Evolutionary conservation across 371 early-diverging fungal genomes (phyloP).

Genomic region (Vairimorpha ceranae): DNA sequence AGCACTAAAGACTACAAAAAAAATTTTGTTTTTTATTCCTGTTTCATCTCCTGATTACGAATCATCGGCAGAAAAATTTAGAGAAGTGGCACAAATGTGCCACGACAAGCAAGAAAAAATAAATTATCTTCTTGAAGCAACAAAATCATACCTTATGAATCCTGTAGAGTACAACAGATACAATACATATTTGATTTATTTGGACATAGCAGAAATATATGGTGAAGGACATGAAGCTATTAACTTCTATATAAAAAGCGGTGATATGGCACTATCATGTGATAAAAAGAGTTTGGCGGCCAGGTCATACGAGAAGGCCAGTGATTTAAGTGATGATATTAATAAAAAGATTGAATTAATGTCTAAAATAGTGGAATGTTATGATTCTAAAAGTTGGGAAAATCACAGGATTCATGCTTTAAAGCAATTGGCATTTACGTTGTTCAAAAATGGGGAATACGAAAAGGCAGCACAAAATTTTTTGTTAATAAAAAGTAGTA

Average conservation of each 20-base stretch:
- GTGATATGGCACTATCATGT: conserved; percentile 8
- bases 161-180: conserved; percentile 35
- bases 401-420: conserved; percentile 14
- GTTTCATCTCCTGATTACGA: conserved; percentile 31
- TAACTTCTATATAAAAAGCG: neutral
- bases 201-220: conserved; percentile 25
- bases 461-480: conserved; percentile 10
- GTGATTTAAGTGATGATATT: conserved; percentile 4
- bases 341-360: neutral
- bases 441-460: conserved; percentile 18
- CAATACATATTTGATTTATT: conserved; percentile 24
- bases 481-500: neutral
- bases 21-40: neutral
- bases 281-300: conserved; percentile 22
- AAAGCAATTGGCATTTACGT: neutral
- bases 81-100: conserved; percentile 6
- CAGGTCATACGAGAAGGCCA: conserved; percentile 10
- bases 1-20: conserved; percentile 13
- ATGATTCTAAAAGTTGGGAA: conserved; percentile 20
- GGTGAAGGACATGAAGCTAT: conserved; percentile 1
- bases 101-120: conserved; percentile 12
- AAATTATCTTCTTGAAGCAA: conserved; percentile 23
- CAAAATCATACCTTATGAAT: conserved; percentile 26
- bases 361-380: conserved; percentile 18
- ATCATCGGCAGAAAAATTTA: conserved; percentile 25